phyloP scores from a whole-genome alignment of 257 asterid species.

The Nicotiana noctiflora region DNA sequence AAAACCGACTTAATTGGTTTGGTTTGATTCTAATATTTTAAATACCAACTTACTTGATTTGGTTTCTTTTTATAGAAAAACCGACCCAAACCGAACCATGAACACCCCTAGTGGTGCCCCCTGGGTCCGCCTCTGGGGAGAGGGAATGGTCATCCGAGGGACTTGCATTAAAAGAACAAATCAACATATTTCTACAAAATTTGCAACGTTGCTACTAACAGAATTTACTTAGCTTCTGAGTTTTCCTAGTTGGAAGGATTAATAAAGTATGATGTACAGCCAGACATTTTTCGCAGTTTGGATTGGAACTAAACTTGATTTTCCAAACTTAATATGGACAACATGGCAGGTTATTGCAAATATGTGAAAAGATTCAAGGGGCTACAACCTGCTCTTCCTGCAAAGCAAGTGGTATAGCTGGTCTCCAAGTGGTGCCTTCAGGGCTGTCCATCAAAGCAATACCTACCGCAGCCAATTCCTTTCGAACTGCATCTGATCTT shows the following conservation, averaged over 20 bases:
- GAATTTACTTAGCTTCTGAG: neutral
- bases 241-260: neutral
- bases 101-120: too few relatives aligned
- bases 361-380: slow-evolving; percentile 19
- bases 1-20: too few relatives aligned
- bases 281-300: neutral
- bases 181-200: neutral
- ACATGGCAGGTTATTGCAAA: slow-evolving; percentile 4
- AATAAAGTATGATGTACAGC: neutral
- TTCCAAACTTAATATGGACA: neutral
- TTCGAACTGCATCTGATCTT: slow-evolving; percentile 69
- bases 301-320: neutral
- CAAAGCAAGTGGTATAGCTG: slow-evolving; percentile 49
- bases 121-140: too few relatives aligned
- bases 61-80: too few relatives aligned
- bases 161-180: neutral
- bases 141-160: too few relatives aligned
- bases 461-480: slow-evolving; percentile 71
- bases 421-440: slow-evolving; percentile 58
- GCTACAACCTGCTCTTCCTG: slow-evolving; percentile 36
- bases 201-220: neutral
- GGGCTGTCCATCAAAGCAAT: slow-evolving; percentile 88
- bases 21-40: too few relatives aligned
- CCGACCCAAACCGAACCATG: too few relatives aligned
- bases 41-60: too few relatives aligned